Evolutionary conservation across 1,284 basidiomycete genomes (phyloP), one percentile per base, ranked within the genome.

Genomic region (Puccinia horiana): DNA sequence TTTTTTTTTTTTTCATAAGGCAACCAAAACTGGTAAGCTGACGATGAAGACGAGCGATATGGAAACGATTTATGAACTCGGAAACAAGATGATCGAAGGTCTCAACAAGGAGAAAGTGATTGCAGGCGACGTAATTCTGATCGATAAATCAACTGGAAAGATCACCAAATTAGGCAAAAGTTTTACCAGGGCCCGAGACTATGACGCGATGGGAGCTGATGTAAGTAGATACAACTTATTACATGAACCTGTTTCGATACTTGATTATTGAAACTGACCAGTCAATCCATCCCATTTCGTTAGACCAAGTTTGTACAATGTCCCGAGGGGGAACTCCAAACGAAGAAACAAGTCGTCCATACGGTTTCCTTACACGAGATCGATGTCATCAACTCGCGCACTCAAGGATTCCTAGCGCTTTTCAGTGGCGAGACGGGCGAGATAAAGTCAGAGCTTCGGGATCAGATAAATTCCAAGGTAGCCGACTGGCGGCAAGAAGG

Each of bases 1-100:
- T 42, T 26, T 56, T 76, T 54, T 20, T 37, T 12, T 12, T 58
- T 58, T 35, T n/a, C 35, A 76, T 42, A 85, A 96, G 94, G 95
- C 96, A 0, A 98, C 96, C 20, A 99, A 98, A 89, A 98, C 96
- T 0, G 96, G 97, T 9, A 96, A 98, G 87, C 88, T 99, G 83
- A 98, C 96, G 0, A 93, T 99, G 86, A 99, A 99, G 88, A 98
- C 95, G 14, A 98, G 96, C 5, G 96, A 99, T 87, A 99, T 99
- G 96, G 96, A 99, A 89, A 99, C 96, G 20, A 94, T 99, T 61
- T 99, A 99, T 87, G 97, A 99, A 88, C 90, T 99, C 26, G 97
- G 97, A 12, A 95, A 93, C 82, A 99, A 99, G 90, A 99, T 99
- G 97, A 98, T 99, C 83, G 96, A 99, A 86, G 92, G 95, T 11